Conservation (phyloP, 306 rosid species). For the Fragaria ananassa region DNA sequence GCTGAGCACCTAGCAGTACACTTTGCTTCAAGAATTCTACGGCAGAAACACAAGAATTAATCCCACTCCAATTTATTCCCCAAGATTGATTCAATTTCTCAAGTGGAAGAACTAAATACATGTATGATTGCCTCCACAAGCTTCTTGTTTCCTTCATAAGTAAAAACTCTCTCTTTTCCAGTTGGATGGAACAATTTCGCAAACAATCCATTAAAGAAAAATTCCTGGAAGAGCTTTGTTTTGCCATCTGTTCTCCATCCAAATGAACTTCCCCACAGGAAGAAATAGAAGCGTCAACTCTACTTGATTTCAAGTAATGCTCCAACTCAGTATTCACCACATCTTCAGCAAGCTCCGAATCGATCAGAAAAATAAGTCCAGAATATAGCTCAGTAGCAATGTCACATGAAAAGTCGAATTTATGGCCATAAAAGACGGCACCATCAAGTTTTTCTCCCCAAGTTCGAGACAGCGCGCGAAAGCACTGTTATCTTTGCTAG, state of each 20-base stretch:
- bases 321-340: constrained; percentile 70
- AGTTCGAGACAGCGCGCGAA: constrained; percentile 50
- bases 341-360: constrained; percentile 75
- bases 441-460: constrained; percentile 59
- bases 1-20: constrained; percentile 30
- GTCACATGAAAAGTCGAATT: constrained; percentile 60
- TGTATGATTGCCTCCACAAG: constrained; percentile 53
- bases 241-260: constrained; percentile 61
- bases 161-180: constrained; percentile 42
- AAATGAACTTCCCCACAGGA: constrained; percentile 64
- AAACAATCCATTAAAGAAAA: constrained; percentile 78
- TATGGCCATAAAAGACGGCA: constrained; percentile 60
- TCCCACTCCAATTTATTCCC: constrained; percentile 65
- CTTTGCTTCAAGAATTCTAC: constrained; percentile 49
- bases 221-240: constrained; percentile 83
- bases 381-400: constrained; percentile 49
- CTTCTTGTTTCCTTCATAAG: constrained; percentile 46
- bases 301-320: constrained; percentile 61
- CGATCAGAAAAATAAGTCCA: constrained; percentile 68
- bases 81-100: constrained; percentile 38
- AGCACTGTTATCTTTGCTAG: no score
- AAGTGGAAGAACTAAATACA: constrained; percentile 79
- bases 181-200: constrained; percentile 50
- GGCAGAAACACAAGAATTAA: constrained; percentile 58
- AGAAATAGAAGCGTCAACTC: constrained; percentile 62